Conservation (phyloP, 805 yeast species). For the Wickerhamiella alocasiicola region DNA sequence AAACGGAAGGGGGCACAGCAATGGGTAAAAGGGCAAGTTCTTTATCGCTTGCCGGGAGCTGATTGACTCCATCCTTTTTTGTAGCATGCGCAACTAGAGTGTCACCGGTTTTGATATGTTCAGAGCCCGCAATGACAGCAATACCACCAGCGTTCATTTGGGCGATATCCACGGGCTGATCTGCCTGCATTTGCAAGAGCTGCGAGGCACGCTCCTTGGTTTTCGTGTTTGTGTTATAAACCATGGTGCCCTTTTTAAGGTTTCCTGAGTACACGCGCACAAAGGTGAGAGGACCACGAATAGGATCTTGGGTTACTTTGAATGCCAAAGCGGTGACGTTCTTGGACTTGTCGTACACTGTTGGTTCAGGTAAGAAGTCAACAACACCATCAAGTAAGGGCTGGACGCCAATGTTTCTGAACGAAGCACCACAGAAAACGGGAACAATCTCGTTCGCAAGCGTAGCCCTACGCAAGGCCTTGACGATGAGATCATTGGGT, state of each 20-base stretch:
- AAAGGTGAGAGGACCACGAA: conserved; percentile 68
- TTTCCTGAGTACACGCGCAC: conserved; percentile 81
- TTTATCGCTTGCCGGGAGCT: conserved; percentile 35
- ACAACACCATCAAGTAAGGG: conserved; percentile 78
- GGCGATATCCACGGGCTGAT: conserved; percentile 60
- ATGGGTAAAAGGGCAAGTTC: conserved; percentile 57
- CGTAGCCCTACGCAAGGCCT: conserved; percentile 55
- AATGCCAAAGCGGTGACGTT: conserved; percentile 74
- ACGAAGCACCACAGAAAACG: conserved; percentile 85
- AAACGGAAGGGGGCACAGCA: conserved; percentile 81
- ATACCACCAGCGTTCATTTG: conserved; percentile 65
- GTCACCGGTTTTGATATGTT: conserved; percentile 77
- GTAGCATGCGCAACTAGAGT: conserved; percentile 57
- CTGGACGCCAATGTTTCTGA: conserved; percentile 86
- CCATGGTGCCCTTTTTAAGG: conserved; percentile 46
- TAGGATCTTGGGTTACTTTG: conserved; percentile 76
- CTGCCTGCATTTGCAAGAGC: conserved; percentile 77
- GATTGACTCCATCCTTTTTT: conserved; percentile 38
- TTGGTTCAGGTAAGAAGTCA: conserved; percentile 71
- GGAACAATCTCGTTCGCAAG: conserved; percentile 51
- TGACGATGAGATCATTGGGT: conserved; percentile 39
- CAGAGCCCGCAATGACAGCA: conserved; percentile 72
- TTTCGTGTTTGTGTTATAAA: conserved; percentile 59
- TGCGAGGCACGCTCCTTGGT: conserved; percentile 53
- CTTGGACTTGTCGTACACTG: conserved; percentile 38